Base-by-base conservation (phyloP, 129 eudicot genomes). In the Flaveria trinervia region DNA sequence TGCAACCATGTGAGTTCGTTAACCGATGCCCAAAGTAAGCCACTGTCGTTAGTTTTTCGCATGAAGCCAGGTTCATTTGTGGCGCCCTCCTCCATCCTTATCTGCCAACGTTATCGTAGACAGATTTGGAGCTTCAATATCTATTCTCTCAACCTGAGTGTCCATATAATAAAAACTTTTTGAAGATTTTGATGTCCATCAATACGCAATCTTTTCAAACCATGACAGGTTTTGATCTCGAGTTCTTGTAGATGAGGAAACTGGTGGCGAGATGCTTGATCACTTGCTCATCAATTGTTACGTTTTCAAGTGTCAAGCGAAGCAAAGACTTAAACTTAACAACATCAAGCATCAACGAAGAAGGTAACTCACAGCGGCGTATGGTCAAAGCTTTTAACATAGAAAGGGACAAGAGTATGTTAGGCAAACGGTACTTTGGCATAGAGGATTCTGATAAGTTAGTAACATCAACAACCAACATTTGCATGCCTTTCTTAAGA, bases 111-210 rank as follows among this genome's bases (percentile, higher is more conserved):
- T 0, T 25, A 61, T 39, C 11, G 1, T 3, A 26, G 3, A 26
- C 13, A 61, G 43, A 25, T 61, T 61, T 26, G 41, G 67, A 61
- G 67, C 67, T 61, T 61, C 67, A 26, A 61, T 61, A 61, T 26
- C 67, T 61, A 61, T 61, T 26, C 17, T 61, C 17, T 61, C 67
- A 61, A 61, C 17, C 26, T n/a, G 67, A 13, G 41, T 61, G 8
- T 26, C 36, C 36, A 30, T 12, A 26, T 13, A 26, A 7, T 0
- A 0, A 61, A 61, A 13, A 61, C n/a, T 25, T 26, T 10, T 61
- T 61, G 41, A 61, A 61, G 67, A 61, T 25, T 25, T 61, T 13
- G 67, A 61, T 61, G 67, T 5, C 43, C 67, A 25, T 26, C 26
- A 61, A 61, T n/a, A 61, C 43, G 12, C 12, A 61, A 28, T 61